A percentile compares a stretch with the other conserved stretches of the same genome.
Evolutionary conservation across 2,329 filamentous ascomycete species (phyloP).

Genomic region (Dendrostoma leiphaemia): DNA sequence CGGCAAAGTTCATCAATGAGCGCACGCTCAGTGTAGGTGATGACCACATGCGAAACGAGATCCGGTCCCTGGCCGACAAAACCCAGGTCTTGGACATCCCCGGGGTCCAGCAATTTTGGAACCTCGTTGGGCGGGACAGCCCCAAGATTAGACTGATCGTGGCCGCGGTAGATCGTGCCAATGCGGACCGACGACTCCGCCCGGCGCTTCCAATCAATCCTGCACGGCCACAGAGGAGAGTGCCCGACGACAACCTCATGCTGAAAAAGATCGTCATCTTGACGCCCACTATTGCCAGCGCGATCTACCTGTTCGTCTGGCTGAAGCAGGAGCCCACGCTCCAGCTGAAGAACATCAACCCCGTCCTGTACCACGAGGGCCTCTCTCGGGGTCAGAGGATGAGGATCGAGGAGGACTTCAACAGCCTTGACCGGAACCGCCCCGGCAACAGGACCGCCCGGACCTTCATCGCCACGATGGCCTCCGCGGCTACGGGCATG

Average conservation of each 20-base stretch:
- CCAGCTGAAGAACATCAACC: neutral
- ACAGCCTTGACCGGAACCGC: conserved; percentile 1
- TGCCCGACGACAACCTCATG: neutral
- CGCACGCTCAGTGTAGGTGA: neutral
- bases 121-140: neutral
- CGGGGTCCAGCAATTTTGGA: neutral
- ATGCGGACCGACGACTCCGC: neutral
- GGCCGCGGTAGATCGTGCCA: neutral
- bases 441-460: neutral
- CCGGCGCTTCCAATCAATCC: neutral
- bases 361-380: conserved; percentile 7
- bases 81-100: neutral
- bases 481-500: neutral
- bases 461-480: neutral
- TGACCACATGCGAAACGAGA: neutral
- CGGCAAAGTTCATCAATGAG: neutral
- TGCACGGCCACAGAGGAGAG: neutral
- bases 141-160: conserved; percentile 9
- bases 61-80: neutral
- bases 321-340: neutral
- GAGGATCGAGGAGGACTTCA: conserved; percentile 3
- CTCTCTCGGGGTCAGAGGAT: neutral
- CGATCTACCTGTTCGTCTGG: conserved; percentile 2
- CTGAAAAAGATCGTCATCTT: conserved; percentile 16
- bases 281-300: conserved; percentile 4